These are phyloP conservation scores for Saksenaea oblongispora DNA, from an alignment of 371 early-diverging fungal species.

Conservation along the genomic window DNA sequence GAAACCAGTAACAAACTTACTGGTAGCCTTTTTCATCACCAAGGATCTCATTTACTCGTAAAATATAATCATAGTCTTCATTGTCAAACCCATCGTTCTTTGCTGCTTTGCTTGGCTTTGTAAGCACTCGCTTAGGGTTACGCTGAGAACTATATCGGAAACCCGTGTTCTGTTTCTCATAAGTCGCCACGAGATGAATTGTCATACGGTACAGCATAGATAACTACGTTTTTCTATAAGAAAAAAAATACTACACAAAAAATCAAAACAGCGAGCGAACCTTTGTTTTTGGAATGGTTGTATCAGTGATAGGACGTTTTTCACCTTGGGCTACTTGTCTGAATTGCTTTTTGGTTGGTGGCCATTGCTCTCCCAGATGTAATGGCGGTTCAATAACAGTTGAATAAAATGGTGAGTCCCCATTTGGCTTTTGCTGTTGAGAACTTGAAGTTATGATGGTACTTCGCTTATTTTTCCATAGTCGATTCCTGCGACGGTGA, in stretches of 20 bases:
- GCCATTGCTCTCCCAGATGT: conserved; percentile 39
- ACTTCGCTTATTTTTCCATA: not conserved
- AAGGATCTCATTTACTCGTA: conserved; percentile 91
- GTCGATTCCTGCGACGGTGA: not conserved
- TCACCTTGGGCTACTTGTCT: not conserved
- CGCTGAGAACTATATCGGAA: conserved; percentile 71
- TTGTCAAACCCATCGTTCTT: conserved; percentile 96
- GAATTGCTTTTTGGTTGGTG: conserved; percentile 7
- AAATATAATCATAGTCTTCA: conserved; percentile 92
- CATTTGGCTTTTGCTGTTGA: not conserved
- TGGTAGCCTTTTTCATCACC: conserved; percentile 83
- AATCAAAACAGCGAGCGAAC: not conserved
- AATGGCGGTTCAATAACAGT: conserved; percentile 33
- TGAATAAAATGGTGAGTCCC: conserved; percentile 25
- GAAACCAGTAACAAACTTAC: conserved; percentile 43
- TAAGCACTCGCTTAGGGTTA: conserved; percentile 89
- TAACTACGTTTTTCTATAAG: not conserved
- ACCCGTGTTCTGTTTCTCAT: conserved; percentile 67
- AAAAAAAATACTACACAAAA: not conserved
- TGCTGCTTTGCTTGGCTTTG: conserved; percentile 89
- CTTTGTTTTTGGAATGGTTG: not conserved
- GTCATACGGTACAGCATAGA: conserved; percentile 43
- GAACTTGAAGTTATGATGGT: not conserved
- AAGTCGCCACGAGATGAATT: conserved; percentile 66
- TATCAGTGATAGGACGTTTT: not conserved